Evolutionary conservation across 768 basidiomycete genomes (phyloP), one percentile per base, ranked within the genome.

Genomic region (Solioccasus polychromus): DNA sequence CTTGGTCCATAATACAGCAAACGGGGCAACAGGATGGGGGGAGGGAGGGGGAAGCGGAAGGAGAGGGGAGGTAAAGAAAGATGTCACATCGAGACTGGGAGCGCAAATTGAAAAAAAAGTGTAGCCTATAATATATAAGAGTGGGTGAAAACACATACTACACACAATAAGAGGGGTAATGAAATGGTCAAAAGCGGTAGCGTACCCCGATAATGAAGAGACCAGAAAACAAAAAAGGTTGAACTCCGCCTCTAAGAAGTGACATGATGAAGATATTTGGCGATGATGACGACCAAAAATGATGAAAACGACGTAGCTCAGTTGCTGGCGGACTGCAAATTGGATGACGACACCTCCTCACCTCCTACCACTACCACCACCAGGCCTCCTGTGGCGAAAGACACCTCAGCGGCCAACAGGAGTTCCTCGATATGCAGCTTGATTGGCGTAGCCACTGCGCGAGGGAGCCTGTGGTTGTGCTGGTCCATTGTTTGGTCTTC

Each of bases 71-170:
- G 37, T 35, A 44, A 31, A 46, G 39, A 43, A 36, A 48, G 29
- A 59, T 50, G 37, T 57, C 44, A 53, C 48, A 44, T 52, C 43
- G 51, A 52, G 29, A 60, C 55, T 56, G 57, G 29, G 40, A 51
- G 31, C 40, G 53, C 35, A 48, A 42, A 39, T 38, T 31, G 22
- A 45, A 39, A 42, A 45, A 40, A 50, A 40, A 51, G 40, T 43
- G 45, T 54, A 68, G 39, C 64, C 54, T 53, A 55, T 42, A 59
- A 60, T 61, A 66, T 66, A 65, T 67, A 67, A 53, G 37, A 45
- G n/a, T 25, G 20, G 45, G 49, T 38, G 48, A 47, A 41, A 55
- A 62, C 54, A 59, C 54, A 48, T 53, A 60, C 52, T n/a, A 61
- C 49, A 52, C 52, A 54, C 35, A 44, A 17, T 35, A 34, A 34